These are phyloP conservation scores for Fusarium sp. DNA, from an alignment of 2,329 filamentous ascomycete species.

Conservation along the genomic window DNA sequence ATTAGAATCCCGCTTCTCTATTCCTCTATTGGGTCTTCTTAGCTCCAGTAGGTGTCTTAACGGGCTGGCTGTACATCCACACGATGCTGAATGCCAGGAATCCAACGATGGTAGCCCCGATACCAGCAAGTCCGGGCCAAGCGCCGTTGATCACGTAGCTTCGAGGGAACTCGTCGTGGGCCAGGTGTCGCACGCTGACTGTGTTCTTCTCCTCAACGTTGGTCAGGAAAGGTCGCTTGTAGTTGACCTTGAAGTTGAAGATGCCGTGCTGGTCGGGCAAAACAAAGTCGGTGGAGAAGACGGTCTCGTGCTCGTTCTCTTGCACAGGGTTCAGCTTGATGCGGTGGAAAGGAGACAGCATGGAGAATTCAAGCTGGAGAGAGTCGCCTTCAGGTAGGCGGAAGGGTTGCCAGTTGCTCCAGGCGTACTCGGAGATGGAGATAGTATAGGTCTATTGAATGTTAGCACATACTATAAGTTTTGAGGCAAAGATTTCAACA, in stretches of 20 bases:
- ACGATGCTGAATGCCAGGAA: slow-evolving; percentile 88
- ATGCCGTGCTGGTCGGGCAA: slow-evolving; percentile 98
- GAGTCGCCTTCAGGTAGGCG: slow-evolving; percentile 77
- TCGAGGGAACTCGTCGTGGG: slow-evolving; percentile 95
- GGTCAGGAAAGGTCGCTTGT: slow-evolving; percentile 93
- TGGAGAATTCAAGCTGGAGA: slow-evolving; percentile 96
- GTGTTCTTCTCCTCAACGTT: slow-evolving; percentile 94
- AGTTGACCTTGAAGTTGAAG: slow-evolving; percentile 98
- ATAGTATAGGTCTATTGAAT: slow-evolving; percentile 81
- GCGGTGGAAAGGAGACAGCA: slow-evolving; percentile 98
- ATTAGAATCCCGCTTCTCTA: slow-evolving; percentile 35
- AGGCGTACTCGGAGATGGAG: slow-evolving; percentile 87
- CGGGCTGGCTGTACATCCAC: slow-evolving; percentile 82
- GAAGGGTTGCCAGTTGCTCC: slow-evolving; percentile 83
- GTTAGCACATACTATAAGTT: slow-evolving; percentile 44
- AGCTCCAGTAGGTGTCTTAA: slow-evolving; percentile 50
- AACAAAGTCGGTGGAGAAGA: slow-evolving; percentile 83
- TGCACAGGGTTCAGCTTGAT: slow-evolving; percentile 75
- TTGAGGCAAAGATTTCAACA: slow-evolving; percentile 50
- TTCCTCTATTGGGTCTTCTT: slow-evolving; percentile 66
- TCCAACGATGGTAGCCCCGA: slow-evolving; percentile 85
- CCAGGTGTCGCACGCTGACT: slow-evolving; percentile 95
- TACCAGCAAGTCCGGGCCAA: slow-evolving; percentile 94
- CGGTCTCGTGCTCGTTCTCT: slow-evolving; percentile 76
- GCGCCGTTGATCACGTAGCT: slow-evolving; percentile 91